Base-by-base conservation (phyloP, 2,329 filamentous ascomycete genomes). In the Ceratocystis harringtonii region DNA sequence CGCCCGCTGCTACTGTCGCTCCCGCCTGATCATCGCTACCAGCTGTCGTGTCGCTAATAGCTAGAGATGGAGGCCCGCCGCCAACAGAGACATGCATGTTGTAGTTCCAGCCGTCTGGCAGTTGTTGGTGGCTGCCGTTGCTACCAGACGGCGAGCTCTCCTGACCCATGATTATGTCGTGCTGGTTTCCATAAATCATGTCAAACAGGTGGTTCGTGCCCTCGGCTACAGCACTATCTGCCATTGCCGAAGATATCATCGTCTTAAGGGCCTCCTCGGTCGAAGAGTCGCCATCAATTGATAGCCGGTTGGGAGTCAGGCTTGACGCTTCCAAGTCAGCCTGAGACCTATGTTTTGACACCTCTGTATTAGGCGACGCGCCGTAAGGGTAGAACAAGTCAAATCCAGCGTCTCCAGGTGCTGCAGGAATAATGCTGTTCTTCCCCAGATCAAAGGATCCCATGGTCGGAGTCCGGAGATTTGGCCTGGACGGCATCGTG, bases 401-500 rank as follows among this genome's bases (percentile, higher is more conserved):
- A 57, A 64, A 64, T 2, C 62, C 62, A 15, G 50, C 50, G 22
- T 64, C 50, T 10, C 50, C 62, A 1, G 48, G 48, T 17, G 48
- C 62, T 12, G 32, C 28, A 15, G 62, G 62, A 19, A 64, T 64
- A 19, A 64, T 64, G 48, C 19, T 57, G 4, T 55, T 64, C 19
- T 55, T 48, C 15, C 60, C 19, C 12, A 43, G 22, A 43, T 45
- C 60, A 28, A 62, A 62, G n/a, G 36, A 43, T 1, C 50, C 41
- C 12, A 64, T 15, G 1, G 30, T n/a, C 19, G 62, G 62, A n/a
- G 41, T 45, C 3, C 60, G 36, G 28, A 64, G 15, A 17, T 15
- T 55, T 10, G 62, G 62, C 22, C 62, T 48, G n/a, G 48, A 41
- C 17, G 72, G 70, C 22, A 73, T 69, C 65, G 72, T 76, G 12